Evolutionary conservation across 2,329 filamentous ascomycete species (phyloP).

Genomic region (Aschersonia sp.): DNA sequence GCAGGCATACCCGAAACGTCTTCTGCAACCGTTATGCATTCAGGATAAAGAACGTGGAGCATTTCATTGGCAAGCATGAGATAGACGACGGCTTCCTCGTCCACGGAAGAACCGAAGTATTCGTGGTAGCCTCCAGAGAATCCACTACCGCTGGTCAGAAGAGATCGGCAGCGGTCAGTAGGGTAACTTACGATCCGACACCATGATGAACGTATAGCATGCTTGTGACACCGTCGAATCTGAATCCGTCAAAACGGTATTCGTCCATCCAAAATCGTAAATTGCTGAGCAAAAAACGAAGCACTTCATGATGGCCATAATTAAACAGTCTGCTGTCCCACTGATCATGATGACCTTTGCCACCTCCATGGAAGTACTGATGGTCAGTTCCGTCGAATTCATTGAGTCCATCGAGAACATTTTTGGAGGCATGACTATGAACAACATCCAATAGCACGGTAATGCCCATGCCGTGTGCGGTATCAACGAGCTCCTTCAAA

Average conservation of each 20-base stretch:
- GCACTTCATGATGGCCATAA: constrained; percentile 85
- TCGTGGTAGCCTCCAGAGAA: constrained; percentile 98
- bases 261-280: constrained; percentile 98
- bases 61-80: constrained; percentile 94
- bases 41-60: constrained; percentile 79
- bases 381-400: constrained; percentile 92
- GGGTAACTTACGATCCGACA: constrained; percentile 68
- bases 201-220: constrained; percentile 96
- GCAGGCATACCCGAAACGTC: constrained; percentile 98
- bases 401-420: constrained; percentile 87
- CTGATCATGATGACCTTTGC: constrained; percentile 72
- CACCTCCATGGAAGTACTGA: constrained; percentile 85
- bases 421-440: constrained; percentile 96
- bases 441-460: constrained; percentile 89
- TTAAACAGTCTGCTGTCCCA: constrained; percentile 98
- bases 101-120: constrained; percentile 81
- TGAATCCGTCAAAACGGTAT: constrained; percentile 91
- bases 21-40: constrained; percentile 83
- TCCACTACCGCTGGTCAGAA: constrained; percentile 37
- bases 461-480: constrained; percentile 80
- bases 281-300: constrained; percentile 93
- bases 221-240: constrained; percentile 95
- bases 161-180: background rate
- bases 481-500: constrained; percentile 91
- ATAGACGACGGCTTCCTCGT: constrained; percentile 89